These are phyloP conservation scores for Thalassiosira mediterranea DNA, from an alignment of 352 stramenopile genomes.

Conservation along the genomic window DNA sequence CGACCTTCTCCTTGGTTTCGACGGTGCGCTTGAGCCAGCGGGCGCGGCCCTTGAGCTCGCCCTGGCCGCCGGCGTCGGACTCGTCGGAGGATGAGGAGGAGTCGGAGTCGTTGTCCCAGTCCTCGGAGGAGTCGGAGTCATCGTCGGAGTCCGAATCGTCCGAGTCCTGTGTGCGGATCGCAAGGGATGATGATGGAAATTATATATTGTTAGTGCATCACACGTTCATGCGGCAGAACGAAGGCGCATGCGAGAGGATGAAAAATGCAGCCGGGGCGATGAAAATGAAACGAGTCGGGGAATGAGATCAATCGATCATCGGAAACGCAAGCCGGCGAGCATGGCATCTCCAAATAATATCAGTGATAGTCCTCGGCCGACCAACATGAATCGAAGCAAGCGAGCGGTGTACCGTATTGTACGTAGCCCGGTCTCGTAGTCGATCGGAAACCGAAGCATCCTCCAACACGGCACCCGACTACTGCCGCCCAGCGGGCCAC, in stretches of 20 bases:
- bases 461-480: too few species aligned
- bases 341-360: too few species aligned
- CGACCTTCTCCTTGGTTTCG: constrained; percentile 78
- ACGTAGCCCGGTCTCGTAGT: too few species aligned
- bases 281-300: not conserved
- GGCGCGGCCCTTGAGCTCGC: constrained; percentile 93
- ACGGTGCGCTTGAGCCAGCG: constrained; percentile 94
- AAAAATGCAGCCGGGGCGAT: not conserved
- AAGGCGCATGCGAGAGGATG: too few species aligned
- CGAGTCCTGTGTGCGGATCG: constrained; percentile 49
- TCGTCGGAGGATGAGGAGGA: constrained; percentile 74
- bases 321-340: too few species aligned
- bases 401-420: too few species aligned
- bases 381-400: too few species aligned
- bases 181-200: not conserved
- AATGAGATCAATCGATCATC: not conserved
- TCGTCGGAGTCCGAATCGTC: constrained; percentile 61
- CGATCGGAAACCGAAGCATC: too few species aligned
- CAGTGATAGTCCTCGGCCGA: too few species aligned
- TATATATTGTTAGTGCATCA: constrained; percentile 5
- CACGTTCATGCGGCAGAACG: too few species aligned
- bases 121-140: constrained; percentile 51
- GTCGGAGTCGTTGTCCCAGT: constrained; percentile 58
- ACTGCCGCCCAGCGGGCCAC: too few species aligned
- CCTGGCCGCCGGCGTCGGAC: constrained; percentile 80